These are phyloP conservation scores for Capronia americana DNA, from an alignment of 2,329 filamentous ascomycete genomes.

Conservation along the genomic window DNA sequence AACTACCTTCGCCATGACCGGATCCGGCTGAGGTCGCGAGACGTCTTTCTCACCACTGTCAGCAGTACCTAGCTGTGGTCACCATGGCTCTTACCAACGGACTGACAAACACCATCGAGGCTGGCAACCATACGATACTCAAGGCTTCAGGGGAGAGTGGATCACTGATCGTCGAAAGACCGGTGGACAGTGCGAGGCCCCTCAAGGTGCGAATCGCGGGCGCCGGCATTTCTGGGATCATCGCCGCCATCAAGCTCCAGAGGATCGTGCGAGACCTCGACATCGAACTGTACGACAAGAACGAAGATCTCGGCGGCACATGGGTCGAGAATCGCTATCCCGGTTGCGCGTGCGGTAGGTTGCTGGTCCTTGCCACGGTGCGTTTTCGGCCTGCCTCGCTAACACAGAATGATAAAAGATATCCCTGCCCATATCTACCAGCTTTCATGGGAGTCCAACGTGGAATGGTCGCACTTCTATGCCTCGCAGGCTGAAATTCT, in stretches of 20 bases:
- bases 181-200: conserved; percentile 3
- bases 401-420: background rate
- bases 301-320: conserved; percentile 43
- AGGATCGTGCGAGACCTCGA: conserved; percentile 25
- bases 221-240: conserved; percentile 50
- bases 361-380: background rate
- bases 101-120: background rate
- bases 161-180: conserved; percentile 5
- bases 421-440: conserved; percentile 8
- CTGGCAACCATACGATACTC: background rate
- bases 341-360: conserved; percentile 9
- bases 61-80: background rate
- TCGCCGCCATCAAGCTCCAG: conserved; percentile 44
- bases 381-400: background rate
- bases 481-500: conserved; percentile 70
- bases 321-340: conserved; percentile 44
- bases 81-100: conserved; percentile 2
- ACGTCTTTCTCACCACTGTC: background rate
- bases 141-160: background rate
- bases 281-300: conserved; percentile 41
- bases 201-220: conserved; percentile 43
- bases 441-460: conserved; percentile 60
- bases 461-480: conserved; percentile 72
- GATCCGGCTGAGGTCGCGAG: background rate
- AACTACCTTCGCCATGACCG: background rate